phyloP scores from a whole-genome alignment of 331 rosid genomes.

The Pyrus hybrid region DNA sequence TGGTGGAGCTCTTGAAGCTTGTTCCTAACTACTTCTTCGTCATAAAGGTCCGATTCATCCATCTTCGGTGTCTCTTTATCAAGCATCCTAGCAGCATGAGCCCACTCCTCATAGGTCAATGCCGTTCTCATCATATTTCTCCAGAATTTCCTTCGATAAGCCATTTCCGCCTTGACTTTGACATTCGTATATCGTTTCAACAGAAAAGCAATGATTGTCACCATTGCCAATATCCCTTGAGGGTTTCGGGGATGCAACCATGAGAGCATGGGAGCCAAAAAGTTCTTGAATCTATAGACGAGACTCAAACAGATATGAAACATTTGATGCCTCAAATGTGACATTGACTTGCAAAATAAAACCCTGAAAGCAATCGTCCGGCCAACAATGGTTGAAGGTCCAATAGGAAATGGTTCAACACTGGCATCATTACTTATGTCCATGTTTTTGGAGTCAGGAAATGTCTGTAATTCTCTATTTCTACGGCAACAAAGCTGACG shows the following conservation, averaged over 20 bases:
- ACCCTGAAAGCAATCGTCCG: conserved; percentile 74
- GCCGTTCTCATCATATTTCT: conserved; percentile 92
- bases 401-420: conserved; percentile 78
- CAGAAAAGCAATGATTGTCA: no score
- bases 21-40: conserved; percentile 72
- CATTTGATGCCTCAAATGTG: conserved; percentile 55
- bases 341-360: conserved; percentile 71
- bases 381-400: conserved; percentile 80
- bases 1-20: conserved; percentile 87
- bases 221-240: no score
- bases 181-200: conserved; percentile 80
- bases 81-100: conserved; percentile 98
- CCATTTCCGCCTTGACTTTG: conserved; percentile 75
- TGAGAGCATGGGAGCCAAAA: conserved; percentile 36
- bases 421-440: conserved; percentile 84
- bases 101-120: conserved; percentile 94
- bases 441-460: conserved; percentile 37
- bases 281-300: conserved; percentile 40
- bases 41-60: conserved; percentile 80
- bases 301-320: conserved; percentile 34
- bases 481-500: conserved; percentile 5
- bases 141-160: conserved; percentile 91
- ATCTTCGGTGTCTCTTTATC: conserved; percentile 76
- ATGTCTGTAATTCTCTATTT: neutral
- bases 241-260: conserved; percentile 90